Evolutionary conservation across 257 asterid genomes (phyloP).

Genomic region (Fraxinus cuspidata): DNA sequence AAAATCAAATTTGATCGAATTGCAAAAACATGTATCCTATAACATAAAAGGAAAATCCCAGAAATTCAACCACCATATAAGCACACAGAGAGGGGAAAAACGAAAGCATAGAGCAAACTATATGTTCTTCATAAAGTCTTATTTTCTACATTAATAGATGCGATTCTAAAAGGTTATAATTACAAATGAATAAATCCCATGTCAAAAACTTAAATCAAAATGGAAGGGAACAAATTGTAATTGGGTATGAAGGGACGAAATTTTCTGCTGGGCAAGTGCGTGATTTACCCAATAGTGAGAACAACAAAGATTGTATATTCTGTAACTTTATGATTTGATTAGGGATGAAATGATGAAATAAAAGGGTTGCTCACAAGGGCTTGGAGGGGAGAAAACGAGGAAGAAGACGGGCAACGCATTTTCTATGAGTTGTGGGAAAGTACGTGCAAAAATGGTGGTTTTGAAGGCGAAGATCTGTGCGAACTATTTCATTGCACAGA

Average conservation of each 20-base stretch:
- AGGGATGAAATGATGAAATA: too few species aligned
- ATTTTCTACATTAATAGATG: not conserved
- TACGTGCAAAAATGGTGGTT: too few species aligned
- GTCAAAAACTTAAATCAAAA: constrained; percentile 8
- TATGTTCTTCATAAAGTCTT: not conserved
- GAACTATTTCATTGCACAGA: too few species aligned
- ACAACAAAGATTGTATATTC: too few species aligned
- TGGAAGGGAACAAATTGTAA: constrained; percentile 25
- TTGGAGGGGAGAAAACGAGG: too few species aligned
- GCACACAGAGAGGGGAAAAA: not conserved
- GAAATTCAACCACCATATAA: constrained; percentile 13
- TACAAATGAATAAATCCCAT: not conserved
- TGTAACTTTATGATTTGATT: too few species aligned
- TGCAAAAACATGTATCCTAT: not conserved
- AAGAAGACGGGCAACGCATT: too few species aligned
- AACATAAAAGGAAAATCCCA: constrained; percentile 23
- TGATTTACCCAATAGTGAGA: too few species aligned
- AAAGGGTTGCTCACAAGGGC: too few species aligned
- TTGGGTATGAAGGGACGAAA: constrained; percentile 14
- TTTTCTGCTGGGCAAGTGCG: constrained; percentile 17
- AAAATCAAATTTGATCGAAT: not conserved
- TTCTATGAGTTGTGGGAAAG: too few species aligned
- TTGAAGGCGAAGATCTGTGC: too few species aligned
- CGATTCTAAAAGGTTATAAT: constrained; percentile 16
- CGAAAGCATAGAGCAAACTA: constrained; percentile 14